Evolutionary conservation across 805 yeast genomes (phyloP), one percentile per base, ranked within the genome.

Genomic region (Candida chauliodis): DNA sequence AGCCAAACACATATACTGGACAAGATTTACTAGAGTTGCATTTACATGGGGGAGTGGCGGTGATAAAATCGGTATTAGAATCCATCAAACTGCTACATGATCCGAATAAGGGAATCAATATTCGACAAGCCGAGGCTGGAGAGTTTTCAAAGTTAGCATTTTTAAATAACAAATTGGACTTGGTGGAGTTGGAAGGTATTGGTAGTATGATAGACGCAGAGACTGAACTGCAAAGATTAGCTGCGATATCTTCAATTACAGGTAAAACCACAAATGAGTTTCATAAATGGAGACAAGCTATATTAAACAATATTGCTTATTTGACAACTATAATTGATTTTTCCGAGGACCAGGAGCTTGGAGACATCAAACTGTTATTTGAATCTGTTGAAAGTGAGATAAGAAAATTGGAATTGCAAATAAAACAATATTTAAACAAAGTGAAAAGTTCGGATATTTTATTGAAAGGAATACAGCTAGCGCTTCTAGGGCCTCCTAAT

Each of bases 21-120:
- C 98, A 93, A 56, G 96, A 91, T 49, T 50, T 84, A 18, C 64
- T 90, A 8, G 99, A 93, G 52, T 56, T 93, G n/a, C 97, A 93
- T 53, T 59, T 86, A 2, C 99, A 93, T 58, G 99, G 99, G 3
- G 97, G 98, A 3, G 78, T 74, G 9, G 96, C 98, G 0, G 87
- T 91, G 1, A 75, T 86, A 2, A 67, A 71, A 34, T 73, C 88
- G 0, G 84, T 90, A 0, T 51, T 90, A 34, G 63, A 63, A 4
- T 79, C 95, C 0, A 78, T 93, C 4, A 65, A 69, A 27, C 38
- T 50, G 0, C 47, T 83, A 4, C 84, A 84, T 49, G 58, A 71
- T 4, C 70, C 74, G 0, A 52, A 58, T 0, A 41, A 50, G 1
- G 69, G 68, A 3, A 45, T 61, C 5, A 41, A 49, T 11, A 77